These are phyloP conservation scores for Eimeria tenella DNA, from an alignment of 169 alveolate genomes.

Conservation along the genomic window DNA sequence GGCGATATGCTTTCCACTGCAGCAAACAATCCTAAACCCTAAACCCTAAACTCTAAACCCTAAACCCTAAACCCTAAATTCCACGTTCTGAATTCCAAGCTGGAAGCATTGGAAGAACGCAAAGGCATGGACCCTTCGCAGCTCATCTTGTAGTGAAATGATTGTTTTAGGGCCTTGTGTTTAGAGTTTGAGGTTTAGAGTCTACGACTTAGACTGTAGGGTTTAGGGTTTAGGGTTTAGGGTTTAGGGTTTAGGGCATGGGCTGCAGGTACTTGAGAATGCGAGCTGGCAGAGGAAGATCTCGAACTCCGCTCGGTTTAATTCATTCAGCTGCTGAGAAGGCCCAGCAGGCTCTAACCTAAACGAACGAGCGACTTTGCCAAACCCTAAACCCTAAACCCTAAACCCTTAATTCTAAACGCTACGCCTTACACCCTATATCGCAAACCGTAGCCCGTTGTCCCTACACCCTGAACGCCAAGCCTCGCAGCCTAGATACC, in stretches of 20 bases:
- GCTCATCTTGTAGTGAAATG: background rate
- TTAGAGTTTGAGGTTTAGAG: background rate
- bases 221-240: conserved; percentile 35
- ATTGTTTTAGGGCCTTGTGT: background rate
- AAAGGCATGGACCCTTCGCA: background rate
- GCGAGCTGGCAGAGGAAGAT: conserved; percentile 63
- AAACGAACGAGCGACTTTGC: too few relatives aligned
- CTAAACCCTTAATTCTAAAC: conserved; percentile 40
- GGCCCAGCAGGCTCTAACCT: conserved; percentile 44
- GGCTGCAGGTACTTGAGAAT: conserved; percentile 13
- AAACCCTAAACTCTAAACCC: conserved; percentile 43
- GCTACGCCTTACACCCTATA: background rate
- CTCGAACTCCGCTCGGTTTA: conserved; percentile 33
- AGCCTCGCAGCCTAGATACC: background rate
- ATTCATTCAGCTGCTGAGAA: conserved; percentile 51
- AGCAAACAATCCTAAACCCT: conserved; percentile 23
- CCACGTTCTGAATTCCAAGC: background rate
- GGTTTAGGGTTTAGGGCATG: conserved; percentile 24
- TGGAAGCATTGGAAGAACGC: background rate
- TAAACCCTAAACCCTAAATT: background rate
- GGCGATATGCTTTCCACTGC: conserved; percentile 55
- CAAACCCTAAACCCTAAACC: conserved; percentile 25
- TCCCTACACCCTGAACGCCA: background rate
- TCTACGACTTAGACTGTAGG: background rate
- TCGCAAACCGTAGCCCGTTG: background rate